Percentiles rank a stretch among this genome's conserved stretches.
Evolutionary conservation across 495 filamentous ascomycete species (phyloP).

Genomic region (Durotheca rogersii): DNA sequence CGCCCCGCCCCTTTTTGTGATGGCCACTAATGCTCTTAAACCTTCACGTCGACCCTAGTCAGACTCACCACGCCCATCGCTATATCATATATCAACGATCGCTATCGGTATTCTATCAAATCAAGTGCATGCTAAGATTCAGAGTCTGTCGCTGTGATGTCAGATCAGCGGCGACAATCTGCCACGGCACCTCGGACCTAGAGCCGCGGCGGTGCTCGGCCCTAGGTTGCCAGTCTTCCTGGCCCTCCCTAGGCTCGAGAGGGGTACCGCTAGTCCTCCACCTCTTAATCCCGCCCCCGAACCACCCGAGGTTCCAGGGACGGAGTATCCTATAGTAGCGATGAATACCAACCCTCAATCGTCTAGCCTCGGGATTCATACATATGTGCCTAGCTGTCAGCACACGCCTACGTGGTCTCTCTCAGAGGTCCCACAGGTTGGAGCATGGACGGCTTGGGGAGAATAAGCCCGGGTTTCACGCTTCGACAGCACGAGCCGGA

Average conservation of each 20-base stretch:
- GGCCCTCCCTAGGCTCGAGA: background rate
- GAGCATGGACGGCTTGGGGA: slow-evolving; percentile 12
- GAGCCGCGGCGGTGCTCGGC: background rate
- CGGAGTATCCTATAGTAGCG: slow-evolving; percentile 3
- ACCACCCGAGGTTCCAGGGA: background rate
- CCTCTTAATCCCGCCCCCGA: slow-evolving; percentile 3
- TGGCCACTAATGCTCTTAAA: too few species aligned
- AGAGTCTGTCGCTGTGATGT: background rate
- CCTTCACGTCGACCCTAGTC: too few species aligned
- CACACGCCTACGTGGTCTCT: slow-evolving; percentile 20
- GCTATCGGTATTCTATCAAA: too few species aligned
- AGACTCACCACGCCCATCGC: too few species aligned
- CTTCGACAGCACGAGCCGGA: slow-evolving; percentile 14
- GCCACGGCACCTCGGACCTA: background rate
- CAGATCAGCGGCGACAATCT: background rate
- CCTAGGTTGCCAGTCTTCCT: too few species aligned
- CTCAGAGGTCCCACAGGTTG: slow-evolving; percentile 4
- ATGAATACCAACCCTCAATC: slow-evolving; percentile 5
- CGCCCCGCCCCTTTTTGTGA: too few species aligned
- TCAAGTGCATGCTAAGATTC: background rate
- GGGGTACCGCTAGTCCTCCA: background rate
- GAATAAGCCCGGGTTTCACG: slow-evolving; percentile 14
- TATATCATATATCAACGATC: too few species aligned
- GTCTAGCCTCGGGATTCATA: background rate
- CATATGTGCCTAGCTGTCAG: slow-evolving; percentile 16